These are phyloP conservation scores for Silene vulgaris DNA, from an alignment of 179 eudicot species.

Conservation along the genomic window DNA sequence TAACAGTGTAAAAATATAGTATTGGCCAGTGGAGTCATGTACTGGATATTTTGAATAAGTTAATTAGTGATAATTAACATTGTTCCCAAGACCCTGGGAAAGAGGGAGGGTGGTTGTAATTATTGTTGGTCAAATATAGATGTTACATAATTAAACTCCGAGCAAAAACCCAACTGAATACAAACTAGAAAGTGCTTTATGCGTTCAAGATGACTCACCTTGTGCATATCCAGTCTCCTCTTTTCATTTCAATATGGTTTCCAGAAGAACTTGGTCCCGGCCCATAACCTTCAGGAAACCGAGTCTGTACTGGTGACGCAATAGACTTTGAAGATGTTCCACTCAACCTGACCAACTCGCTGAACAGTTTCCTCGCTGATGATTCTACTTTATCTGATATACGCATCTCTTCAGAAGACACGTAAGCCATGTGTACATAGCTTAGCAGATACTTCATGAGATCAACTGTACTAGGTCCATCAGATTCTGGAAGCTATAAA, in stretches of 20 bases:
- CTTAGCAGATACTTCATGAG: slow-evolving; percentile 76
- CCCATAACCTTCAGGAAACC: slow-evolving; percentile 31
- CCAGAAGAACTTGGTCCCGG: slow-evolving; percentile 34
- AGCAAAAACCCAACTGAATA: background rate
- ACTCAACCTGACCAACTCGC: slow-evolving; percentile 40
- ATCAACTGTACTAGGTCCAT: slow-evolving; percentile 55
- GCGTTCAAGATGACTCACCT: slow-evolving; percentile 42
- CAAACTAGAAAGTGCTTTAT: background rate
- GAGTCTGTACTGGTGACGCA: slow-evolving; percentile 29
- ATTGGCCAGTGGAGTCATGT: too few relatives aligned
- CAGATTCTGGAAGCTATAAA: slow-evolving; percentile 45
- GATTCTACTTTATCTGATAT: slow-evolving; percentile 45
- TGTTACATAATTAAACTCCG: background rate
- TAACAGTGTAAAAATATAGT: too few relatives aligned
- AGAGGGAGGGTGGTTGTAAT: background rate
- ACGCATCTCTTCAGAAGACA: slow-evolving; percentile 38
- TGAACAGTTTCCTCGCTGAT: slow-evolving; percentile 58
- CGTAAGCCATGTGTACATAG: slow-evolving; percentile 55
- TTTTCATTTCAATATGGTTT: slow-evolving; percentile 58
- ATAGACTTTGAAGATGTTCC: slow-evolving; percentile 26
- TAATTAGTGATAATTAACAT: background rate
- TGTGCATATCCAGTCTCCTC: slow-evolving; percentile 84
- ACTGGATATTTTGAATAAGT: too few relatives aligned
- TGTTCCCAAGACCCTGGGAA: background rate
- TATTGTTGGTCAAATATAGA: background rate